Percentiles rank a stretch among this genome's conserved stretches.
phyloP scores from a whole-genome alignment of 2,329 filamentous ascomycete genomes.

The Colletotrichum sidae region DNA sequence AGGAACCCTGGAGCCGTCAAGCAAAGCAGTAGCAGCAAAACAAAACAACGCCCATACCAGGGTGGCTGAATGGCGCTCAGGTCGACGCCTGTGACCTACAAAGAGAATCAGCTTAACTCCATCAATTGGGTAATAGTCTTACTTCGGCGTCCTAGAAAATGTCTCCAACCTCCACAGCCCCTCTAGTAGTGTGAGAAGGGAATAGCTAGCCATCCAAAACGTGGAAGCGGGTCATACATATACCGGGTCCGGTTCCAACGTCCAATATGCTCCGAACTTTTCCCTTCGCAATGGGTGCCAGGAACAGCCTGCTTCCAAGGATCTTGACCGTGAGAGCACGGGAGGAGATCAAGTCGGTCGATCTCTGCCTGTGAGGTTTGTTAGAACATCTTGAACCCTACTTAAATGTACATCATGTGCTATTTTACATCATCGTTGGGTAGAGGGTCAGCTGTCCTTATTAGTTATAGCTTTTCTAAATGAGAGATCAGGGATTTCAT shows the following conservation, averaged over 20 bases:
- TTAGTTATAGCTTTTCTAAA: background rate
- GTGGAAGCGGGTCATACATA: constrained; percentile 51
- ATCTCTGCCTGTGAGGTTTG: background rate
- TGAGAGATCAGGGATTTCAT: background rate
- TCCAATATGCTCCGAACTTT: constrained; percentile 59
- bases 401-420: too few species aligned
- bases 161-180: constrained; percentile 46
- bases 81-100: constrained; percentile 7
- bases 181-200: background rate
- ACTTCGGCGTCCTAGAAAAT: constrained; percentile 5
- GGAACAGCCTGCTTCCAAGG: background rate
- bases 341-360: constrained; percentile 8
- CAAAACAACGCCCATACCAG: background rate
- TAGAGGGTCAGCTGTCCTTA: background rate
- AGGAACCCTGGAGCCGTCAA: constrained; percentile 52
- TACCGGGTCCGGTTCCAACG: constrained; percentile 70
- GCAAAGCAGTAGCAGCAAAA: background rate
- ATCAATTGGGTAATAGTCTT: background rate
- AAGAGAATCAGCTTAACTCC: background rate
- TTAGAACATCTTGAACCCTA: too few species aligned
- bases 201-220: background rate
- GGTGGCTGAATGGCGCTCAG: constrained; percentile 12
- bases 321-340: constrained; percentile 1
- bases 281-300: background rate
- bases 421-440: background rate